A percentile compares a stretch with the other conserved stretches of the same genome.
These are phyloP conservation scores for Trichoderma endophyticum DNA, from an alignment of 2,329 filamentous ascomycete genomes.

Conservation along the genomic window DNA sequence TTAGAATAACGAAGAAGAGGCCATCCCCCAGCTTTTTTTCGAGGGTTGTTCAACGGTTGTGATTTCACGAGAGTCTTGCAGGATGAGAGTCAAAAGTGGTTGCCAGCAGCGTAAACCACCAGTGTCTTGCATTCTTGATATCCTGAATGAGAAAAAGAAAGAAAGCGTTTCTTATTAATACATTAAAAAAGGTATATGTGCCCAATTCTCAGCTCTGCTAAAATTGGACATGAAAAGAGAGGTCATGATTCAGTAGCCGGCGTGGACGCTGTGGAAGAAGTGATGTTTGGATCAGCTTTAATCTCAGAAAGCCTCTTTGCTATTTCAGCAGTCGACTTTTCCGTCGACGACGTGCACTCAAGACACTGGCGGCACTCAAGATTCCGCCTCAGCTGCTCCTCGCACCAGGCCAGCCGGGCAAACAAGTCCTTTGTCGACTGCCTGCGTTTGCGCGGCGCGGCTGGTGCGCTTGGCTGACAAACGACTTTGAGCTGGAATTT, in stretches of 20 bases:
- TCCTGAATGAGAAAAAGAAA: not conserved
- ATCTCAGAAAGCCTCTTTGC: not conserved
- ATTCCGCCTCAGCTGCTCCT: slow-evolving; percentile 9
- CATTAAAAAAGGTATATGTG: not conserved
- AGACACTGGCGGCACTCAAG: not conserved
- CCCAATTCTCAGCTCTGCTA: not conserved
- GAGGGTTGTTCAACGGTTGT: not conserved
- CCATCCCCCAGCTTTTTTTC: slow-evolving; percentile 15
- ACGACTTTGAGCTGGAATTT: slow-evolving; percentile 1
- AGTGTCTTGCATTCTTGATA: not conserved
- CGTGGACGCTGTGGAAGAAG: not conserved
- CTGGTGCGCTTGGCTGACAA: slow-evolving; percentile 14
- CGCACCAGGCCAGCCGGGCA: slow-evolving; percentile 7
- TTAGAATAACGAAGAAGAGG: slow-evolving; percentile 12
- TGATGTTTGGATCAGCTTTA: not conserved
- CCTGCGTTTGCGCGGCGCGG: not conserved
- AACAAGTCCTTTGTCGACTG: slow-evolving; percentile 8
- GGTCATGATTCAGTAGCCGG: not conserved
- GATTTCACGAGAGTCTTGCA: not conserved
- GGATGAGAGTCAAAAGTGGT: not conserved
- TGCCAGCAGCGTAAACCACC: not conserved
- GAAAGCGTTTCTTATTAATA: not conserved
- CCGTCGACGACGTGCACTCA: not conserved
- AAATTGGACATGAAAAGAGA: not conserved
- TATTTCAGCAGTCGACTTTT: not conserved